Base-by-base conservation (phyloP, 306 rosid genomes). In the Citrullus colocynthis region DNA sequence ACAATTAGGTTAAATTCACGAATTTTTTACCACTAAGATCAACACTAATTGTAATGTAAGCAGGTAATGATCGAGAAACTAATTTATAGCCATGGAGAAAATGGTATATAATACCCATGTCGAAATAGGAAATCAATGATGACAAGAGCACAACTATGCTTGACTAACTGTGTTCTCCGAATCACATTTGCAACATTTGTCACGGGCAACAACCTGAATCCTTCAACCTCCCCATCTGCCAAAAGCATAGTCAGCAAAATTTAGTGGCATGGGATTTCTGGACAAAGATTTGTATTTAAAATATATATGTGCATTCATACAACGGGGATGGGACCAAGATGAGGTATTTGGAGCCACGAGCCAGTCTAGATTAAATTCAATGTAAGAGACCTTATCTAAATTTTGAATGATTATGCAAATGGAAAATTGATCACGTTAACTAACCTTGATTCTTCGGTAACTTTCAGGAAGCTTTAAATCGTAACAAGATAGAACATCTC, bases 191-290 rank as follows among this genome's bases (percentile, higher is more conserved):
- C 97, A 78, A 85, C 92, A 83, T 85, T 89, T 20, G 11, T 77
- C 44, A 88, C 74, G 45, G 88, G 96, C 76, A 93, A 79, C 87
- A 91, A 78, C 93, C 84, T 88, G 86, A 93, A 93, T 84, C 93
- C 88, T 62, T 90, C 97, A 80, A 93, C 97, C 85, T 93, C 97
- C 80, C 97, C 97, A 85, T 87, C 98, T 88, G 90, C 76, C 56
- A 63, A 65, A 82, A 60, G 76, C 63, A 76, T 67, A n/a, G 65
- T 75, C 45, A 65, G 78, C 64, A 12, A 69, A 34, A 36, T 36
- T 69, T 45, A 44, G 56, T 18, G 61, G 11, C 24, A 49, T 51
- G 28, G 16, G n/a, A 74, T 74, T 17, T 51, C 77, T 6, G 28
- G 24, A 42, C 32, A n/a, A 28, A 70, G 55, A 51, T 34, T 11